phyloP scores from a whole-genome alignment of 805 yeast species.

The Candida silvicultrix region DNA sequence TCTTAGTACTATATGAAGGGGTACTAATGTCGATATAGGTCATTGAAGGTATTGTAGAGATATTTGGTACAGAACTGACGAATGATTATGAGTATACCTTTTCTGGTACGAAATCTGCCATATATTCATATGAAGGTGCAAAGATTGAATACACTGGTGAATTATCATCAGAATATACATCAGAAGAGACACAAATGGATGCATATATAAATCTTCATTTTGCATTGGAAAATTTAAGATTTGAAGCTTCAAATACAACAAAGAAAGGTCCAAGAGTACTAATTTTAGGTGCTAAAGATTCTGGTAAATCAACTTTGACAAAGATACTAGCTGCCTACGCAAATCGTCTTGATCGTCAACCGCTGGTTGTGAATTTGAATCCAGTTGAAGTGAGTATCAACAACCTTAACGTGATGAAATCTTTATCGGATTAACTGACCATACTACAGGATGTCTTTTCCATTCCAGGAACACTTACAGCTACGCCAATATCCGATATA shows the following conservation, averaged over 20 bases:
- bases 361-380: slow-evolving; percentile 73
- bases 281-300: slow-evolving; percentile 61
- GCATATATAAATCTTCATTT: slow-evolving; percentile 66
- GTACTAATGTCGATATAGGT: slow-evolving; percentile 21
- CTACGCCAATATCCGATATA: slow-evolving; percentile 76
- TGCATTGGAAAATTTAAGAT: slow-evolving; percentile 56
- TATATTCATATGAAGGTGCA: slow-evolving; percentile 64
- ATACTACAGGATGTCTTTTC: slow-evolving; percentile 47
- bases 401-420: slow-evolving; percentile 15
- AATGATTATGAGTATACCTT: slow-evolving; percentile 56
- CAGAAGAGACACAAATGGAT: slow-evolving; percentile 66
- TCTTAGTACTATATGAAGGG: too few species aligned
- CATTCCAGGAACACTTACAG: slow-evolving; percentile 79
- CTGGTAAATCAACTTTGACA: slow-evolving; percentile 76
- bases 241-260: slow-evolving; percentile 15
- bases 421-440: background rate
- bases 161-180: slow-evolving; percentile 49
- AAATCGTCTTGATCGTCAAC: slow-evolving; percentile 58
- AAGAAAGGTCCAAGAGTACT: slow-evolving; percentile 42
- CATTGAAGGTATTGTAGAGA: slow-evolving; percentile 71
- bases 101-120: slow-evolving; percentile 45
- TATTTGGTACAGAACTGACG: slow-evolving; percentile 90
- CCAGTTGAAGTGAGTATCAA: slow-evolving; percentile 41
- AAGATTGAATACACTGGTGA: slow-evolving; percentile 35
- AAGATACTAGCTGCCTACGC: slow-evolving; percentile 74